Base-by-base conservation (phyloP, 768 basidiomycete species). In the Panellus pusillus region DNA sequence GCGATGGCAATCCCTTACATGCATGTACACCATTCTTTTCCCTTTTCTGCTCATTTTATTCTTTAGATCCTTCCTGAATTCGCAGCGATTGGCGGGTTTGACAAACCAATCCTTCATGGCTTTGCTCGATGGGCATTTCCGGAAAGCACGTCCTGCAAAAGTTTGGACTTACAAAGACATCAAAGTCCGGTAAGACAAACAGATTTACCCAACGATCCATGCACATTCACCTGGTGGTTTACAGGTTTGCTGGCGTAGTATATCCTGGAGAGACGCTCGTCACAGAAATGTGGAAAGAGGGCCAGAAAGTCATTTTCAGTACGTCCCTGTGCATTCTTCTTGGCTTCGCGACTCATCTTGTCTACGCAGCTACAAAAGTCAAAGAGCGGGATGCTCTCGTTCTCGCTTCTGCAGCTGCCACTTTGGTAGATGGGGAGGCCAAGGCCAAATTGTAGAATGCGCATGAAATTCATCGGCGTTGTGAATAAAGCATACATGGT, bases 241-340 rank as follows among this genome's bases (percentile, higher is more conserved):
- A 24, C n/a, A 89, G 89, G 31, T 96, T 98, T 70, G 83, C 89
- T 0, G 93, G 93, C 3, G 84, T 92, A 2, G 93, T 98, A 19
- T 95, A 88, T 67, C 97, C 96, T 2, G 96, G 95, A 0, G 94
- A 98, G 72, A 98, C 96, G 2, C 79, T 98, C 47, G 76, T 93
- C 13, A 99, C 96, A 0, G 86, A 92, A 68, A 98, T 98, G 96
- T 99, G 97, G 97, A 97, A 94, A 68, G 93, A 97, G 63, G 91
- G 87, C 2, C 70, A 79, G 56, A 97, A 86, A 72, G 86, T 98
- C 50, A 84, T 98, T 45, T 99, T 99, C 70, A 75, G 93, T 97
- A 62, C 18, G 47, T 28, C 52, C 15, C n/a, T 18, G 19, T 27
- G 50, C 24, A 5, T 36, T 19, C 11, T 36, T 29, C 14, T 24